Base-by-base conservation (phyloP, 441 rosid species). In the Euphorbia corollata region DNA sequence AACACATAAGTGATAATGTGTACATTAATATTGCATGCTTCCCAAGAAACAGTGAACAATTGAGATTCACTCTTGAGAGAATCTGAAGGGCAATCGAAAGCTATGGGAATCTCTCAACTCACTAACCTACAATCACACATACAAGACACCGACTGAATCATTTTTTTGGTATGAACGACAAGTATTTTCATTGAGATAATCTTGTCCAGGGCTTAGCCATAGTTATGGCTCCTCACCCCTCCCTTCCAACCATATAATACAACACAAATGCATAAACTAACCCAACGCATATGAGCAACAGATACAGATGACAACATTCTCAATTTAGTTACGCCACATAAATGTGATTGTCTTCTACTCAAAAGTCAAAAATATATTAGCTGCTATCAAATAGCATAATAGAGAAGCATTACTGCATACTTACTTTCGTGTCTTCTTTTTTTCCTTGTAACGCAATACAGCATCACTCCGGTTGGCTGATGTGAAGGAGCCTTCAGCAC, bases 381-480 rank as follows among this genome's bases (percentile, higher is more conserved):
- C 5, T 16, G 19, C 20, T 56, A 8, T 15, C 18, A 27, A n/a
- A 19, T 54, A 66, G 45, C 22, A 53, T 24, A 34, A 50, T 11
- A 15, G 32, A 34, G 39, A 48, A 34, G 60, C 39, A 51, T 54
- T 19, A 22, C 2, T 12, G 20, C 20, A 65, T 30, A 84, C 96
- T 84, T 82, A 95, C 99, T 79, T 87, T 75, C 98, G 92, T 15
- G 85, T 83, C 85, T 90, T 95, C 87, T 86, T 95, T 79, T 95
- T 95, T 72, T 95, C 98, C 81, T 84, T 95, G 83, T 95, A 95
- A 32, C 98, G 98, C 96, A 90, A 69, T 62, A 92, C 97, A 15
- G 99, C 98, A 47, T 90, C 68, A 69, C 77, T 88, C 59, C 97
- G 83, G 64, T 78, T 90, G 64, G 86, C 93, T 54, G 90, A 84